phyloP scores from a whole-genome alignment of 2,329 filamentous ascomycete species.

The Cordyceps javanica region DNA sequence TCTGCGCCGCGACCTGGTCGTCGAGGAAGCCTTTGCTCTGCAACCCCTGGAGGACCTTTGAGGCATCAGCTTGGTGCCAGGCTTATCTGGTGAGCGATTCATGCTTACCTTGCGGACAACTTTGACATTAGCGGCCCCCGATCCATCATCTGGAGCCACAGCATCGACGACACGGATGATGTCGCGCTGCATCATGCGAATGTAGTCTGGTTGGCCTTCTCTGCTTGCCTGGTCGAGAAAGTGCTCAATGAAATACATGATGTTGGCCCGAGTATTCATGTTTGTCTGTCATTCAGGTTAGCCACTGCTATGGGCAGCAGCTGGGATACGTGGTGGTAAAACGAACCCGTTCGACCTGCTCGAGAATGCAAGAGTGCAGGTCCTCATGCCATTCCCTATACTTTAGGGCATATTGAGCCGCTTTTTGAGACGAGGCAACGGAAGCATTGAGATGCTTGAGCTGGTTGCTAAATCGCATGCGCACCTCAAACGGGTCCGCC shows the following conservation, averaged over 20 bases:
- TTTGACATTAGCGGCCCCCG: constrained; percentile 88
- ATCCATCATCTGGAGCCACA: constrained; percentile 80
- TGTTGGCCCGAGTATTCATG: constrained; percentile 96
- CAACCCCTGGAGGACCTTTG: constrained; percentile 62
- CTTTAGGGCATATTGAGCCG: constrained; percentile 89
- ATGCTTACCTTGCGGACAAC: constrained; percentile 70
- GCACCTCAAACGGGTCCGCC: constrained; percentile 92
- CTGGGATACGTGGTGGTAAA: neutral
- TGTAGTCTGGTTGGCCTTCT: constrained; percentile 72
- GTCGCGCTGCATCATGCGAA: constrained; percentile 91
- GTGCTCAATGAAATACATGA: constrained; percentile 98
- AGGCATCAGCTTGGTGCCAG: neutral
- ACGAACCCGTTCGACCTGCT: constrained; percentile 79
- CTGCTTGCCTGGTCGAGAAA: constrained; percentile 81
- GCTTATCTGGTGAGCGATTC: neutral
- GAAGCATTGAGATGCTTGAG: constrained; percentile 89
- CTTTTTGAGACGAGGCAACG: constrained; percentile 82
- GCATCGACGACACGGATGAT: constrained; percentile 88
- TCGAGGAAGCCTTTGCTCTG: constrained; percentile 67
- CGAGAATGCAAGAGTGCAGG: constrained; percentile 91
- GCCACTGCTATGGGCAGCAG: neutral
- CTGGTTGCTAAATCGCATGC: constrained; percentile 90
- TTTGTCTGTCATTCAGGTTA: constrained; percentile 54
- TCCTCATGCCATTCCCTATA: constrained; percentile 95
- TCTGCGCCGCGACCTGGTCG: constrained; percentile 67